Evolutionary conservation across 805 yeast genomes (phyloP).

Genomic region (Myxozyma neglecta): DNA sequence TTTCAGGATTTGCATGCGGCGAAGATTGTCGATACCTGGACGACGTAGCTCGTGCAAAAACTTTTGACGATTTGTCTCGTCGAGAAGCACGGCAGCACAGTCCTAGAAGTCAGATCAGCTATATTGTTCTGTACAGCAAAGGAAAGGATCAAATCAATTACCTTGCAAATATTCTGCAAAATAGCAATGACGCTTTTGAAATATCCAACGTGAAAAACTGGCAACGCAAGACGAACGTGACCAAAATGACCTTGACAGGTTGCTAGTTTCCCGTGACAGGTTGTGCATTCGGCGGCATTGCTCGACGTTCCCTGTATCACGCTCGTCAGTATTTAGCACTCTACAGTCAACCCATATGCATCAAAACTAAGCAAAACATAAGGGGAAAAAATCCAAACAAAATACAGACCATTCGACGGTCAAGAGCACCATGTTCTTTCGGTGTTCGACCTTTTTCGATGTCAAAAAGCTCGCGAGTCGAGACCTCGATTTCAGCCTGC

Average conservation of each 20-base stretch:
- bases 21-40: slow-evolving; percentile 84
- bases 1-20: slow-evolving; percentile 86
- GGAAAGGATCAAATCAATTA: not conserved
- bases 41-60: slow-evolving; percentile 77
- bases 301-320: slow-evolving; percentile 71
- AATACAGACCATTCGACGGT: slow-evolving; percentile 62
- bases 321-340: not conserved
- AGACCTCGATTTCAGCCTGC: slow-evolving; percentile 91
- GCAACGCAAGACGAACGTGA: slow-evolving; percentile 85
- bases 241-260: slow-evolving; percentile 99
- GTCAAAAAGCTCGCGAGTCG: slow-evolving; percentile 88
- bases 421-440: slow-evolving; percentile 82
- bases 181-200: slow-evolving; percentile 88
- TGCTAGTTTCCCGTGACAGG: slow-evolving; percentile 89
- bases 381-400: no score
- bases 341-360: not conserved
- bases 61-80: slow-evolving; percentile 66
- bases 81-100: slow-evolving; percentile 76
- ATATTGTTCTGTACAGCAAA: not conserved
- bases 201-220: slow-evolving; percentile 97
- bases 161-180: slow-evolving; percentile 84
- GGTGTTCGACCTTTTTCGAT: slow-evolving; percentile 81
- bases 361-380: no score
- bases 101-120: slow-evolving; percentile 36
- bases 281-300: slow-evolving; percentile 78